Percentiles rank a stretch among this genome's conserved stretches.
phyloP scores from a whole-genome alignment of 441 rosid genomes.

The Kokia cookei region DNA sequence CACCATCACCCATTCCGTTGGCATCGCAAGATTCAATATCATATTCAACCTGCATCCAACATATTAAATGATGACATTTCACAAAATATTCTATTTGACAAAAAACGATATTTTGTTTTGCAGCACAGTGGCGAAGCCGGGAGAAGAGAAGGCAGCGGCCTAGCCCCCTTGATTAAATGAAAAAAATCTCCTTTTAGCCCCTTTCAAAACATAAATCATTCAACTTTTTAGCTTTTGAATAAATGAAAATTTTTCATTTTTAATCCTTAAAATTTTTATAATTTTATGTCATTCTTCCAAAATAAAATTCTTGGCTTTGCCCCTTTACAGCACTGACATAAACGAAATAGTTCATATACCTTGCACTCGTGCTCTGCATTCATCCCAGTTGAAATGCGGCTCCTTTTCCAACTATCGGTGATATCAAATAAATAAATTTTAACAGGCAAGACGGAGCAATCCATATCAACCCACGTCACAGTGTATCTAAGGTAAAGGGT shows the following conservation, averaged over 20 bases:
- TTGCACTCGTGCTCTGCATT: constrained; percentile 40
- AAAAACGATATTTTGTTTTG: neutral
- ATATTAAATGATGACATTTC: neutral
- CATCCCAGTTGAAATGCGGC: constrained; percentile 25
- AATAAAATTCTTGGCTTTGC: too few species aligned
- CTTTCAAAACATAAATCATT: too few species aligned
- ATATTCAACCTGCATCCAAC: constrained; percentile 54
- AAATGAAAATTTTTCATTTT: too few species aligned
- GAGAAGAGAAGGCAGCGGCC: too few species aligned
- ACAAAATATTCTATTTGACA: neutral
- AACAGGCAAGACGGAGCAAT: constrained; percentile 49
- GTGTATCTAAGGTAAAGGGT: constrained; percentile 59
- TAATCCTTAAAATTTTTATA: too few species aligned
- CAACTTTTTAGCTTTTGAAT: too few species aligned
- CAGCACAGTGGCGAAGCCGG: neutral
- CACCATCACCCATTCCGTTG: constrained; percentile 7
- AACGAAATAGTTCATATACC: constrained; percentile 29
- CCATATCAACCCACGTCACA: constrained; percentile 74
- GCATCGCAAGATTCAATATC: constrained; percentile 46
- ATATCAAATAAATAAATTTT: constrained; percentile 69
- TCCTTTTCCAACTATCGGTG: constrained; percentile 56
- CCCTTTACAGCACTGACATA: neutral
- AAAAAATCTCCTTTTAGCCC: too few species aligned
- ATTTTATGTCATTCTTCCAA: too few species aligned
- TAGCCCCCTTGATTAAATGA: too few species aligned